Conservation (phyloP, 2,329 filamentous ascomycete genomes). For the Fusarium scirpi region DNA sequence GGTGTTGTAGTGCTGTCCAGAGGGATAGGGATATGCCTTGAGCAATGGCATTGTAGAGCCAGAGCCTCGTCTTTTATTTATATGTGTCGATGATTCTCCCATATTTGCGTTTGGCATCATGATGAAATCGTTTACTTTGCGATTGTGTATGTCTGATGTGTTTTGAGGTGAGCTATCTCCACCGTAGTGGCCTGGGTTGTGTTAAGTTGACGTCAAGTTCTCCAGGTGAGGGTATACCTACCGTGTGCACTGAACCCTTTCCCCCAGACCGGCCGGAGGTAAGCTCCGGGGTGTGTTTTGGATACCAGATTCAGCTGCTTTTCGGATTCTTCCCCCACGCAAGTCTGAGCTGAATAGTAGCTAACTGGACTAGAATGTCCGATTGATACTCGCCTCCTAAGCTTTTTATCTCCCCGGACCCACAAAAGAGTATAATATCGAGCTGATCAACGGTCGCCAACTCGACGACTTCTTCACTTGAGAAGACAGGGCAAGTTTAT, state of each 20-base stretch:
- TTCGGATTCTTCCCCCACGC: background rate
- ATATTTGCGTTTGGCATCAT: background rate
- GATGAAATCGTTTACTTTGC: slow-evolving; percentile 10
- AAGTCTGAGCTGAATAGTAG: slow-evolving; percentile 4
- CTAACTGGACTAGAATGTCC: background rate
- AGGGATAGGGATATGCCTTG: background rate
- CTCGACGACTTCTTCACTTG: background rate
- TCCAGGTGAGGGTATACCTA: slow-evolving; percentile 19
- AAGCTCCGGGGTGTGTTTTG: slow-evolving; percentile 18
- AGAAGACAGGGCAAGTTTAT: background rate
- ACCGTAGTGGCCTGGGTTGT: background rate
- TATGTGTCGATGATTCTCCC: background rate
- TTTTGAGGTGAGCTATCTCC: slow-evolving; percentile 6
- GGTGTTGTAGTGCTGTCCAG: background rate
- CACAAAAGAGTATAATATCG: slow-evolving; percentile 12
- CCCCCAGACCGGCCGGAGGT: slow-evolving; percentile 25
- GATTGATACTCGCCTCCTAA: slow-evolving; percentile 1
- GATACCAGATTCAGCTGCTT: background rate
- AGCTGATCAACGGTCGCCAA: background rate
- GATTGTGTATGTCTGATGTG: background rate
- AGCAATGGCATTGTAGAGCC: background rate
- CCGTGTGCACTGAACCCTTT: background rate
- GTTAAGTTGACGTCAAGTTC: slow-evolving; percentile 36
- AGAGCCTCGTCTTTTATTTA: slow-evolving; percentile 4
- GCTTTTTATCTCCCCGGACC: slow-evolving; percentile 4